Conservation (phyloP, 1,284 basidiomycete genomes). For the Anthracocystis setariae region DNA sequence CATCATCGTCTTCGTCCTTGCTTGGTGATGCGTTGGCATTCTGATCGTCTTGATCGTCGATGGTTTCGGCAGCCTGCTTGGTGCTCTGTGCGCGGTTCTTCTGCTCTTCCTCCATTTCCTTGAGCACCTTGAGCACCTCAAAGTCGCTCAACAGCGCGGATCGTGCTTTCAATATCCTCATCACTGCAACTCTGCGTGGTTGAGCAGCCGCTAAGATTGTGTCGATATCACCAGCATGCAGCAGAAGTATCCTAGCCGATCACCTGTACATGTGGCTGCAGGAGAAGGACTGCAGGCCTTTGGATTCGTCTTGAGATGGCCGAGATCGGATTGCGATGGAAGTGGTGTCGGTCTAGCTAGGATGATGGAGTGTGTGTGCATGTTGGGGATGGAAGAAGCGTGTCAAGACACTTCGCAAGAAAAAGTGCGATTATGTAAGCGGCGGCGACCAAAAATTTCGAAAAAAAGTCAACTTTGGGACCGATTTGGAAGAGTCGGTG, state of each 20-base stretch:
- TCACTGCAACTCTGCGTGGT: conserved; percentile 9
- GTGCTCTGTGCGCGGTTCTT: conserved; percentile 65
- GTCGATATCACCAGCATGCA: conserved; percentile 10
- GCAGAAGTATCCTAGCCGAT: background rate
- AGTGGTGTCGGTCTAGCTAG: background rate
- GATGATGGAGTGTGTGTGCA: background rate
- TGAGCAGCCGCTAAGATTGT: background rate
- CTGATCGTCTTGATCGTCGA: conserved; percentile 5
- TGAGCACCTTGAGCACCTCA: conserved; percentile 83
- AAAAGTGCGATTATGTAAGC: conserved; percentile 29
- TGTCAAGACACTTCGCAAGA: conserved; percentile 3
- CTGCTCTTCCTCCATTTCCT: conserved; percentile 79
- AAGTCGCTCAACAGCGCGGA: conserved; percentile 84
- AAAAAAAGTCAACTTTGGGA: background rate
- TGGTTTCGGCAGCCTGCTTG: conserved; percentile 70
- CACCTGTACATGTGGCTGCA: background rate
- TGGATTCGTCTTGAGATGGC: no score
- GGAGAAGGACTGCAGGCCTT: no score
- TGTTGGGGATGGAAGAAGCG: background rate
- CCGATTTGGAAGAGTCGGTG: background rate
- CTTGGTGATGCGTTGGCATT: conserved; percentile 1
- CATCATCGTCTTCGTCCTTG: conserved; percentile 37
- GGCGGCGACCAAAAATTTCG: background rate
- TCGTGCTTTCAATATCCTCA: conserved; percentile 79
- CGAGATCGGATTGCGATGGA: no score